Evolutionary conservation across 2,329 filamentous ascomycete genomes (phyloP).

Genomic region (Chaetomiaceae sp.): DNA sequence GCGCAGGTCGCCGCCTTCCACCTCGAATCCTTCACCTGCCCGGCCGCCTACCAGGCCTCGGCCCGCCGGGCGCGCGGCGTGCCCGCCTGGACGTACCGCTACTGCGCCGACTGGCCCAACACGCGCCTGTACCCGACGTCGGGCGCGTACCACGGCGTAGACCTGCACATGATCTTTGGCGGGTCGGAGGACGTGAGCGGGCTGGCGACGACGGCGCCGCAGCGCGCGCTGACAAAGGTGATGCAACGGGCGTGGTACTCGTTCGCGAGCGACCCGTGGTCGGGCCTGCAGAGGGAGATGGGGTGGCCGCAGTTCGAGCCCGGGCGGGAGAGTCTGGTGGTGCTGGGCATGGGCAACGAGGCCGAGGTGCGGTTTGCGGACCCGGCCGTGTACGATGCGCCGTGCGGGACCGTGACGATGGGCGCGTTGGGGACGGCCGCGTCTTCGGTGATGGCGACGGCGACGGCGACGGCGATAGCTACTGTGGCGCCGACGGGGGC

Average conservation of each 20-base stretch:
- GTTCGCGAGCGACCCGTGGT: slow-evolving; percentile 37
- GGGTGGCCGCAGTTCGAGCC: slow-evolving; percentile 37
- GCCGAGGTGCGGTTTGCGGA: slow-evolving; percentile 25
- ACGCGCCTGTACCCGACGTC: slow-evolving; percentile 42
- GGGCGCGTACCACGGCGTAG: slow-evolving; percentile 47
- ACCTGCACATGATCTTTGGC: slow-evolving; percentile 46
- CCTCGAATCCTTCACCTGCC: slow-evolving; percentile 44
- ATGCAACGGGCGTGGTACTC: slow-evolving; percentile 41
- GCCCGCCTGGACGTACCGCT: slow-evolving; percentile 43
- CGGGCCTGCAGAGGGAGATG: slow-evolving; percentile 32
- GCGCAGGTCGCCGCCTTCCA: slow-evolving; percentile 38
- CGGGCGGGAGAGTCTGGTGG: slow-evolving; percentile 25
- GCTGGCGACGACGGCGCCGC: slow-evolving; percentile 29
- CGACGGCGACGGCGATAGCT: no score
- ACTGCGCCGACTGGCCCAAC: slow-evolving; percentile 47
- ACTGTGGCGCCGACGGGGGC: no score
- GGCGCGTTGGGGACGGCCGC: slow-evolving; percentile 14
- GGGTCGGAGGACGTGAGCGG: slow-evolving; percentile 38
- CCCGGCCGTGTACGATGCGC: slow-evolving; percentile 27
- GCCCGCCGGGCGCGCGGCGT: slow-evolving; percentile 34
- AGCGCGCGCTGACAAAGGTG: slow-evolving; percentile 32
- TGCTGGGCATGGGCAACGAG: slow-evolving; percentile 28
- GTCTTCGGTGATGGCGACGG: no score
- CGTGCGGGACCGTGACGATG: slow-evolving; percentile 26
- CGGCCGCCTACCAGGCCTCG: slow-evolving; percentile 37